phyloP scores from a whole-genome alignment of 768 basidiomycete species.

The Hericium alpestre region DNA sequence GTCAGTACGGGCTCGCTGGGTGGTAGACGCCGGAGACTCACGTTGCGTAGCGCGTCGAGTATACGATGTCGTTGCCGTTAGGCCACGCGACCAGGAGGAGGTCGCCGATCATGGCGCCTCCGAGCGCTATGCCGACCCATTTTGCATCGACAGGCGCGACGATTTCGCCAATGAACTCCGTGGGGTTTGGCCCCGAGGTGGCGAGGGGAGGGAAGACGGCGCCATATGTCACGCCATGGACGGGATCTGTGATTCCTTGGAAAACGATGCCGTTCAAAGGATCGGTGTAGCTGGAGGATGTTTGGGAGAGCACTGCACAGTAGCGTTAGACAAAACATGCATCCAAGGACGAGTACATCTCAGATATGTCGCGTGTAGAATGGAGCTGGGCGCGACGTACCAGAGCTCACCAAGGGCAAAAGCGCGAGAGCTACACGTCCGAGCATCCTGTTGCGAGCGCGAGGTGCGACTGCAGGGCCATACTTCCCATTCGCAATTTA shows the following conservation, averaged over 20 bases:
- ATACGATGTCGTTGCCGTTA: slow-evolving; percentile 40
- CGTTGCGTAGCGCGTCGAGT: slow-evolving; percentile 44
- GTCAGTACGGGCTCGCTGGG: background rate
- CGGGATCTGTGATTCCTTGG: slow-evolving; percentile 24
- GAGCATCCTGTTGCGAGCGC: slow-evolving; percentile 12
- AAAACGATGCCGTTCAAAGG: slow-evolving; percentile 48
- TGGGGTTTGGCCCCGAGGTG: slow-evolving; percentile 26
- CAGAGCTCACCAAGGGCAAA: slow-evolving; percentile 30
- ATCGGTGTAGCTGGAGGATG: slow-evolving; percentile 34
- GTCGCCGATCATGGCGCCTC: slow-evolving; percentile 44
- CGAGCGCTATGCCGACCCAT: slow-evolving; percentile 48
- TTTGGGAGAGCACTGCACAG: slow-evolving; percentile 31
- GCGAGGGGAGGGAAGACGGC: slow-evolving; percentile 42
- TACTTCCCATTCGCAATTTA: background rate
- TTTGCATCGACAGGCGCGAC: slow-evolving; percentile 41
- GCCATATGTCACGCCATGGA: slow-evolving; percentile 29
- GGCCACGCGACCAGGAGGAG: slow-evolving; percentile 55
- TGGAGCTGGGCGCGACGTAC: slow-evolving; percentile 16
- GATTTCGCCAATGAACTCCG: slow-evolving; percentile 55
- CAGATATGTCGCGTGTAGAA: background rate
- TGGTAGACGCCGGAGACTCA: slow-evolving; percentile 21
- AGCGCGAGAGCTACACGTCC: slow-evolving; percentile 21
- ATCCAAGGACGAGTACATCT: background rate
- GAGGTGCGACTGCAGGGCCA: background rate
- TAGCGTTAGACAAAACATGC: background rate